These are phyloP conservation scores for Macrolepiota albuminosa DNA, from an alignment of 768 basidiomycete species.

Conservation along the genomic window DNA sequence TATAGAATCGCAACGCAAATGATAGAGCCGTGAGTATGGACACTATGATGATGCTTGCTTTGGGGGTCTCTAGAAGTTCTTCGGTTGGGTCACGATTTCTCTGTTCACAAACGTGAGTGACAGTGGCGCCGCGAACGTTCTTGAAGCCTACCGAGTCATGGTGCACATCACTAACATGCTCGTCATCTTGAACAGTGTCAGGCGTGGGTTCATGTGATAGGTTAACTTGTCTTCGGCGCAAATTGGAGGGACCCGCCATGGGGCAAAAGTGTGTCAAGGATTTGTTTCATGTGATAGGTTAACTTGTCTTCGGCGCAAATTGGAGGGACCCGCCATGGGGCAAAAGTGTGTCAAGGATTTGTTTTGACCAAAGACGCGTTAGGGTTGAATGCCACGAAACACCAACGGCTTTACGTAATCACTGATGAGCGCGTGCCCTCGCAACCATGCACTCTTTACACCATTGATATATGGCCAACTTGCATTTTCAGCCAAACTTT, in stretches of 20 bases:
- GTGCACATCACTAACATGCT: slow-evolving; percentile 45
- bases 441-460: not conserved
- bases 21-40: slow-evolving; percentile 66
- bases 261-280: slow-evolving; percentile 5
- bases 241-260: slow-evolving; percentile 17
- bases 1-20: slow-evolving; percentile 86
- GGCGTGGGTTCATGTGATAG: slow-evolving; percentile 12
- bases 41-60: slow-evolving; percentile 61
- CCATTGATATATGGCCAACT: not conserved
- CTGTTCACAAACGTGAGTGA: slow-evolving; percentile 24
- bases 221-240: slow-evolving; percentile 13
- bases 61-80: slow-evolving; percentile 53
- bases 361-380: slow-evolving; percentile 4
- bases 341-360: slow-evolving; percentile 3
- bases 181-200: slow-evolving; percentile 44
- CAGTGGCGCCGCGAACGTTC: not conserved
- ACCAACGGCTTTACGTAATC: slow-evolving; percentile 11
- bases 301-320: slow-evolving; percentile 14
- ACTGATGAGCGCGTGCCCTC: not conserved
- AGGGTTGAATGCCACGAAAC: slow-evolving; percentile 14
- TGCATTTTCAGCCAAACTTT: not conserved
- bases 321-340: slow-evolving; percentile 17
- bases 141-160: slow-evolving; percentile 41
- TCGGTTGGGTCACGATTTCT: slow-evolving; percentile 58
- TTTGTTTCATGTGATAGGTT: slow-evolving; percentile 3